Percentiles rank a stretch among this genome's conserved stretches.
These are phyloP conservation scores for Delonix regia DNA, from an alignment of 306 rosid genomes.

Conservation along the genomic window DNA sequence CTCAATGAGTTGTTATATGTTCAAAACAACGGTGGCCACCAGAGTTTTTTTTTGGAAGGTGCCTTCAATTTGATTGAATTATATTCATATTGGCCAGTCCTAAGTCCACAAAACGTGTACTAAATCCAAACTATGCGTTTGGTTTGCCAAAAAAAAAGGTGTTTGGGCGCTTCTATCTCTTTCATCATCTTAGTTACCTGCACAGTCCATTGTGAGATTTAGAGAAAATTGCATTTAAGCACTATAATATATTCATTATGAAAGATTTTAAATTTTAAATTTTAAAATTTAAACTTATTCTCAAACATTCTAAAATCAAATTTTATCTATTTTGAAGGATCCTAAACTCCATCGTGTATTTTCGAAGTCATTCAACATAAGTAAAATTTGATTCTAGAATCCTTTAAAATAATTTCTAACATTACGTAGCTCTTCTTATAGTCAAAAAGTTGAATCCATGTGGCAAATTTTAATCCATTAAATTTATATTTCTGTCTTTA, in stretches of 20 bases:
- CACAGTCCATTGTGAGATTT: not conserved
- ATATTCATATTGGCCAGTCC: not conserved
- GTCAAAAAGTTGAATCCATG: not conserved
- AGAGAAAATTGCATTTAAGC: too few relatives aligned
- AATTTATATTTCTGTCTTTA: not conserved
- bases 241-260: too few relatives aligned
- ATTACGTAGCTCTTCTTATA: too few relatives aligned
- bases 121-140: not conserved
- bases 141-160: too few relatives aligned
- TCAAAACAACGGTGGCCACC: not conserved
- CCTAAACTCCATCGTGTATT: too few relatives aligned
- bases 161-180: not conserved
- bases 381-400: too few relatives aligned
- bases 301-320: too few relatives aligned
- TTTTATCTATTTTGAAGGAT: too few relatives aligned
- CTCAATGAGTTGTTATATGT: not conserved
- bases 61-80: not conserved
- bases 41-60: not conserved
- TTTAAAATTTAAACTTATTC: too few relatives aligned
- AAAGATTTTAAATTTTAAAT: too few relatives aligned
- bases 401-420: too few relatives aligned
- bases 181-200: not conserved
- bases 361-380: too few relatives aligned
- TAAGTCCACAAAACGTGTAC: not conserved
- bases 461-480: not conserved